Conservation (phyloP, 2,329 filamentous ascomycete species). For the Neurospora crassa region DNA sequence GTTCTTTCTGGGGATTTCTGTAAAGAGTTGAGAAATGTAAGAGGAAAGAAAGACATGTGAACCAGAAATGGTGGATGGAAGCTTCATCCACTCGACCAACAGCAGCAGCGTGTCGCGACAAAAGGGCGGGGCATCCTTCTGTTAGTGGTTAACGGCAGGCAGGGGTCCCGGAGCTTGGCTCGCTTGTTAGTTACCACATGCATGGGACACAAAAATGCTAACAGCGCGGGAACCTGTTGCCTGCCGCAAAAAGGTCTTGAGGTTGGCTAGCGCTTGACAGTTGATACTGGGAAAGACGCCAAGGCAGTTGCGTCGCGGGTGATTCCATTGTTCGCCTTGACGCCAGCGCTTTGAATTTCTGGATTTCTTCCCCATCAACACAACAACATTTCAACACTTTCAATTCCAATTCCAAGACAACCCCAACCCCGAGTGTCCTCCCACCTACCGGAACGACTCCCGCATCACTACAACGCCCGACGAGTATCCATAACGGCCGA, state of each 20-base stretch:
- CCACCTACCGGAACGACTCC: neutral
- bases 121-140: neutral
- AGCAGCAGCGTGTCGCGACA: neutral
- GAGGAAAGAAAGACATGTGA: neutral
- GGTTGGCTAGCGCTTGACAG: neutral
- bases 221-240: neutral
- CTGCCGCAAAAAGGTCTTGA: neutral
- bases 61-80: neutral
- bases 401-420: neutral
- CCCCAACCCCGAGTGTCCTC: neutral
- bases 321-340: neutral
- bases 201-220: neutral
- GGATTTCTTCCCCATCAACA: neutral
- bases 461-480: neutral
- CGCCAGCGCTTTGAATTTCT: constrained; percentile 3
- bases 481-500: neutral
- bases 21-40: neutral
- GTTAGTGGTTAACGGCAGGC: neutral
- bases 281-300: neutral
- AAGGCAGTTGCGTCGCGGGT: neutral
- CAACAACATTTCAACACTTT: neutral
- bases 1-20: neutral
- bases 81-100: neutral
- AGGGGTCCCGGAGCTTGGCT: neutral
- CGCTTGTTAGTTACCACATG: neutral